Evolutionary conservation across 148 eudicot species (phyloP), one percentile per base, ranked within the genome.

Genomic region (Polygonum aviculare): DNA sequence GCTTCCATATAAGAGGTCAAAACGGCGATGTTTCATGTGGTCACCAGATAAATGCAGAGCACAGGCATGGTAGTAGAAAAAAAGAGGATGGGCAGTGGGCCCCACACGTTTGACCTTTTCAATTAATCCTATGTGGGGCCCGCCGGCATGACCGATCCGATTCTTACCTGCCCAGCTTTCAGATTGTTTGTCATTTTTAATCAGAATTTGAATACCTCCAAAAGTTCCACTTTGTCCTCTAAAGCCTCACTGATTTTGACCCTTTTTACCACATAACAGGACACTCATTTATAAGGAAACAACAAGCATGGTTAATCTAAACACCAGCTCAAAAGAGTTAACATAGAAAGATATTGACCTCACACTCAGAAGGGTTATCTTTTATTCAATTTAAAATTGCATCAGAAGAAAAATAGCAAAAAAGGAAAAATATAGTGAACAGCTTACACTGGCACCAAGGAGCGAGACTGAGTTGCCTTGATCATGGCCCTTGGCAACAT

Each of bases 401-500:
- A 67, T 67, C 21, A 45, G n/a, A 67, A 67, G 72, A 14, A 36
- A 67, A 35, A 67, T 14, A 65, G 52, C 18, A 18, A 4, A 8
- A 72, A 41, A 5, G 47, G 8, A 44, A 44, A 31, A 5, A 65
- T 14, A 7, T 8, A 15, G 31, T 9, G 2, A 5, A 52, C 12
- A 35, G 75, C 79, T 74, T 91, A 94, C 97, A 45, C 92, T 86
- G 26, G 93, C 90, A 5, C 98, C 88, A 40, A 91, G 97, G 77
- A 94, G 93, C 2, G 97, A 94, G 74, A 91, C 97, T 55, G 91
- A 90, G 79, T 94, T 94, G 86, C 97, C 97, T 59, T 87, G 95
- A 77, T 94, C 95, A 73, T 89, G 97, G 74, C 97, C 98, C 78
- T 94, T 94, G 76, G 95, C 95, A 36, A 94, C 87, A 79, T 87